Base-by-base conservation (phyloP, 2,329 filamentous ascomycete species). In the Aspergillus niger region DNA sequence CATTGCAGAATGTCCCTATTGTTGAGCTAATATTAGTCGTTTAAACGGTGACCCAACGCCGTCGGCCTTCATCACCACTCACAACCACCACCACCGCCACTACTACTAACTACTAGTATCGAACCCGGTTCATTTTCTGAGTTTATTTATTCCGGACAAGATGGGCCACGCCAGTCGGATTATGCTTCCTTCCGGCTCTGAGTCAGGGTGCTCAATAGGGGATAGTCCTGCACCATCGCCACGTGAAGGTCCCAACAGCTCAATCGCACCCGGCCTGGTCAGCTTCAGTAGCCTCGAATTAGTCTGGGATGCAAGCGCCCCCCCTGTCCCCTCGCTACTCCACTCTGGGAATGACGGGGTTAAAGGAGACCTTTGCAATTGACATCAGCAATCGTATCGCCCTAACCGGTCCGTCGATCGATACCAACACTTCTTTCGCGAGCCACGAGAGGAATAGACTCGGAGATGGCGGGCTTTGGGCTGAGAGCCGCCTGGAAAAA, bases 201-300 rank as follows among this genome's bases (percentile, higher is more conserved):
- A 55, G 38, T 57, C 60, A 54, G 57, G 47, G 55, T 60, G 47
- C 60, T 59, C n/a, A 28, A 57, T 57, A 30, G 32, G 55, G 60
- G 48, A 59, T 62, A 59, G 60, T 52, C 54, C 52, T 60, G 57
- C 53, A 57, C 59, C 53, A 36, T 55, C 22, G 53, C 53, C 53
- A 55, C 58, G 57, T 50, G 36, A 50, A 49, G 44, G 44, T 39
- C 55, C 49, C 48, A 49, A 53, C 41, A 49, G 53, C 39, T 55
- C 53, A 22, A 55, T 55, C 52, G 52, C 51, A 54, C n/a, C 39
- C 51, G 39, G 51, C 36, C 51, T n/a, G 22, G n/a, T 30, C 39
- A 30, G 26, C 38, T 36, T 44, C n/a, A 44, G 17, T 11, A 17
- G 10, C 10, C 10, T 22, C 22, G 22, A 22, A 24, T 11, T 44